Conservation (phyloP, 805 yeast species). For the Starmerella floris region DNA sequence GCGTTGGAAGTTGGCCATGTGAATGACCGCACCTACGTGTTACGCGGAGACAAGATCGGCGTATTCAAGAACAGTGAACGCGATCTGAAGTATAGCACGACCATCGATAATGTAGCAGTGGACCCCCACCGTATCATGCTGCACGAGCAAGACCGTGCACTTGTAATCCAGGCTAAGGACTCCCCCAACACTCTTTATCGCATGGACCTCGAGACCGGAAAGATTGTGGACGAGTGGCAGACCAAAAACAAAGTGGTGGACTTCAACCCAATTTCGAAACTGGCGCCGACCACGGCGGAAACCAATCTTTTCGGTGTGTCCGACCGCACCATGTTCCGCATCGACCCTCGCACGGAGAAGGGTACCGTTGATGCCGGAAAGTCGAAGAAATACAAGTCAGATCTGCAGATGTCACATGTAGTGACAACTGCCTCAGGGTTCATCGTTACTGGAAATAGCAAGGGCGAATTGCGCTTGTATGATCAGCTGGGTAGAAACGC, state of each 20-base stretch:
- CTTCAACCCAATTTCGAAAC: slow-evolving; percentile 60
- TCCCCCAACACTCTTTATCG: slow-evolving; percentile 40
- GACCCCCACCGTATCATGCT: slow-evolving; percentile 59
- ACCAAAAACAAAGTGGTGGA: slow-evolving; percentile 31
- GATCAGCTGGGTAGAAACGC: slow-evolving; percentile 64
- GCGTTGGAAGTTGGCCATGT: slow-evolving; percentile 57
- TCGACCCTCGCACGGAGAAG: slow-evolving; percentile 61
- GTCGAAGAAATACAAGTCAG: slow-evolving; percentile 42
- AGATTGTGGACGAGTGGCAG: slow-evolving; percentile 75
- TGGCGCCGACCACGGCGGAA: slow-evolving; percentile 60
- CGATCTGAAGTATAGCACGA: slow-evolving; percentile 46
- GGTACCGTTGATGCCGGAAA: slow-evolving; percentile 42
- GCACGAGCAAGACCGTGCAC: slow-evolving; percentile 56
- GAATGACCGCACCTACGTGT: slow-evolving; percentile 63
- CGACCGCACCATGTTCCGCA: slow-evolving; percentile 48
- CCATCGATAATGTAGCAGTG: slow-evolving; percentile 46
- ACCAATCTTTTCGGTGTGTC: slow-evolving; percentile 63
- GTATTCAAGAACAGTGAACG: slow-evolving; percentile 49
- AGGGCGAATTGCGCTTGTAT: slow-evolving; percentile 65
- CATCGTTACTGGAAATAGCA: slow-evolving; percentile 60
- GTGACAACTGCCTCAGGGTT: slow-evolving; percentile 63
- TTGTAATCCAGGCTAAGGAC: slow-evolving; percentile 49
- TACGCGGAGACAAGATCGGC: slow-evolving; percentile 67
- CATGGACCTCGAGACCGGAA: slow-evolving; percentile 70
- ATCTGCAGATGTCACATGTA: slow-evolving; percentile 40